A percentile compares a stretch with the other conserved stretches of the same genome.
These are phyloP conservation scores for Phytophthora europaea DNA, from an alignment of 352 stramenopile species.

Conservation along the genomic window DNA sequence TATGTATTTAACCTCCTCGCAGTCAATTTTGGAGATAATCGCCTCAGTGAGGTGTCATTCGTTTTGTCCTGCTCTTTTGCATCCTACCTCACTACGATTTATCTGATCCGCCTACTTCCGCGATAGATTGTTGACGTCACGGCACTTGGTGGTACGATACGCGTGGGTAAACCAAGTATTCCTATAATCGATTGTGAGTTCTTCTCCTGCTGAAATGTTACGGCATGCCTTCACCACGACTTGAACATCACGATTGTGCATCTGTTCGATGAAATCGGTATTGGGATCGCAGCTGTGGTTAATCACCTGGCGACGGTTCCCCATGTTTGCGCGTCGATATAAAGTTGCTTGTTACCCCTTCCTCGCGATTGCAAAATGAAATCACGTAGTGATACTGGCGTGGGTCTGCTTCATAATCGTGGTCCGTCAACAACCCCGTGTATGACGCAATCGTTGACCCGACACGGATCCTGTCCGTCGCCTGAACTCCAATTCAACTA, in stretches of 20 bases:
- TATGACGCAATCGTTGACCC: no score
- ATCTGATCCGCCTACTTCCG: no score
- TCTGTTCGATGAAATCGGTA: neutral
- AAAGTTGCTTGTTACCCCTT: neutral
- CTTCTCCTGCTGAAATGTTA: neutral
- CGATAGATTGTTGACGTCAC: neutral
- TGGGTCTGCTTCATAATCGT: neutral
- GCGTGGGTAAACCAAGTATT: neutral
- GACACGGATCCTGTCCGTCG: no score
- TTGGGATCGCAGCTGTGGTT: conserved; percentile 2
- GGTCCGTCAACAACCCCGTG: neutral
- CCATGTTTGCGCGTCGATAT: conserved; percentile 3
- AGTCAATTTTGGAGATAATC: no score
- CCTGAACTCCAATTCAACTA: neutral
- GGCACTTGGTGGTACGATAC: neutral
- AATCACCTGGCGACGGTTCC: neutral
- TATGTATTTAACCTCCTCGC: neutral
- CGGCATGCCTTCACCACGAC: neutral
- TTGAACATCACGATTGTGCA: neutral
- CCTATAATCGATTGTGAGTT: neutral
- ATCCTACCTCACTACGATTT: no score
- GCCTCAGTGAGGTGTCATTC: no score
- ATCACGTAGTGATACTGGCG: neutral
- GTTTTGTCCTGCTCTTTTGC: no score
- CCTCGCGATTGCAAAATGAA: neutral